These are phyloP conservation scores for Pythium diclinum DNA, from an alignment of 352 stramenopile genomes.

Conservation along the genomic window DNA sequence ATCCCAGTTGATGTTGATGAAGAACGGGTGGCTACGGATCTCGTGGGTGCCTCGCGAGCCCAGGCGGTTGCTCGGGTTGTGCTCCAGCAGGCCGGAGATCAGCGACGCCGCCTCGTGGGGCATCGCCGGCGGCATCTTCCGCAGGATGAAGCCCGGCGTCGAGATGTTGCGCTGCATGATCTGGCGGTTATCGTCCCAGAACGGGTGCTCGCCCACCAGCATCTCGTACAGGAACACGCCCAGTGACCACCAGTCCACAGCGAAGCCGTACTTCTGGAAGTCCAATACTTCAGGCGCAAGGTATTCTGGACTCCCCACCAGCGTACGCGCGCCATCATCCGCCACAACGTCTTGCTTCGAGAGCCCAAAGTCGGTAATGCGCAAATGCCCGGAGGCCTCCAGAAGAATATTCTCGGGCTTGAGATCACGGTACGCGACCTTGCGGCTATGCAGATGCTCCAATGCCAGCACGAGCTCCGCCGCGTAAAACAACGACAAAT, in stretches of 20 bases:
- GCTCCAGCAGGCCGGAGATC: constrained; percentile 70
- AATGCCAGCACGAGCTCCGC: constrained; percentile 95
- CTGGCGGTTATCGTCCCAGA: constrained; percentile 84
- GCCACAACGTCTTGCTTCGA: constrained; percentile 77
- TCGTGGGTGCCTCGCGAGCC: constrained; percentile 55
- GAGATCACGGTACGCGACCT: constrained; percentile 96
- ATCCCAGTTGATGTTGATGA: constrained; percentile 79
- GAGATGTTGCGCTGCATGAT: constrained; percentile 88
- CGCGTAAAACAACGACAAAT: constrained; percentile 92
- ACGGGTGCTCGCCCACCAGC: constrained; percentile 87
- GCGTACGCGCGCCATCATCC: constrained; percentile 60
- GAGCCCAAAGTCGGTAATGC: constrained; percentile 96
- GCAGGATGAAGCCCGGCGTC: constrained; percentile 53
- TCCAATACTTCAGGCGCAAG: constrained; percentile 83
- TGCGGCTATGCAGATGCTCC: constrained; percentile 93
- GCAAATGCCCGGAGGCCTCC: constrained; percentile 90
- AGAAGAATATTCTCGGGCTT: constrained; percentile 96
- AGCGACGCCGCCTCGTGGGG: constrained; percentile 65
- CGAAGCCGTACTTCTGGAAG: constrained; percentile 74
- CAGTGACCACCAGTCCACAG: constrained; percentile 92
- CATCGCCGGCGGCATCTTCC: constrained; percentile 67
- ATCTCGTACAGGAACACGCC: constrained; percentile 91
- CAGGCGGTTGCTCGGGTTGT: constrained; percentile 68
- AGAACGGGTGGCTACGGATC: constrained; percentile 86
- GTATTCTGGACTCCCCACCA: constrained; percentile 89